Conservation (phyloP, 441 rosid species). For the Populus hybrid region DNA sequence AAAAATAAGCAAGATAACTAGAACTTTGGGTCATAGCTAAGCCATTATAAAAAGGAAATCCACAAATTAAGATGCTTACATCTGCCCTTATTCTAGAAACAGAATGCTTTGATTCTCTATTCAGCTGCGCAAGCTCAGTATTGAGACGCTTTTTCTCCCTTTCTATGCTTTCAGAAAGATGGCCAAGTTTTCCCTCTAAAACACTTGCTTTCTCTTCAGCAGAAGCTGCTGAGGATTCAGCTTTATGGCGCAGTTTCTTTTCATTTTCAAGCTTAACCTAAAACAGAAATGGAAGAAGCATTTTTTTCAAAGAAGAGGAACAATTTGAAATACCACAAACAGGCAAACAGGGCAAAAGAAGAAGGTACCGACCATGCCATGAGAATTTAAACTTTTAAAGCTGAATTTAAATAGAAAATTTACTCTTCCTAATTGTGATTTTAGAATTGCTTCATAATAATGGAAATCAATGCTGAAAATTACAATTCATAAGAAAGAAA, state of each 20-base stretch:
- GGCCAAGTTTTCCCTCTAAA: conserved; percentile 58
- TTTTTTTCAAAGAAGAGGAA: too few species aligned
- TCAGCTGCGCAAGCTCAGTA: conserved; percentile 62
- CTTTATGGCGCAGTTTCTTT: conserved; percentile 61
- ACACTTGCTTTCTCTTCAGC: conserved; percentile 67
- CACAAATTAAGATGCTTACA: conserved; percentile 41
- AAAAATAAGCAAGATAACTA: conserved; percentile 16
- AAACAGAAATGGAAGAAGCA: not conserved
- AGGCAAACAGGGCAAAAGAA: not conserved
- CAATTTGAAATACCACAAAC: not conserved
- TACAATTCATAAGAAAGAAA: not conserved
- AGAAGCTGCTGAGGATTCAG: conserved; percentile 62
- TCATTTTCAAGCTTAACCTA: conserved; percentile 56
- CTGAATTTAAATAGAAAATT: not conserved
- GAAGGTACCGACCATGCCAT: not conserved
- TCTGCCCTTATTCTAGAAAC: conserved; percentile 71
- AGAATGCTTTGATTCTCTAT: conserved; percentile 67
- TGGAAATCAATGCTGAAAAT: not conserved
- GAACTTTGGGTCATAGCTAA: conserved; percentile 7
- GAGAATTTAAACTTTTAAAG: not conserved
- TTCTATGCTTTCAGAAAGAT: conserved; percentile 59
- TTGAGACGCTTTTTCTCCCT: conserved; percentile 68
- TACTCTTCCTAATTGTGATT: too few species aligned
- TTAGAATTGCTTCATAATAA: not conserved
- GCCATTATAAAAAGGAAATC: not conserved